Evolutionary conservation across 371 early-diverging fungal species (phyloP).

Genomic region (Saksenaea vasiformis): DNA sequence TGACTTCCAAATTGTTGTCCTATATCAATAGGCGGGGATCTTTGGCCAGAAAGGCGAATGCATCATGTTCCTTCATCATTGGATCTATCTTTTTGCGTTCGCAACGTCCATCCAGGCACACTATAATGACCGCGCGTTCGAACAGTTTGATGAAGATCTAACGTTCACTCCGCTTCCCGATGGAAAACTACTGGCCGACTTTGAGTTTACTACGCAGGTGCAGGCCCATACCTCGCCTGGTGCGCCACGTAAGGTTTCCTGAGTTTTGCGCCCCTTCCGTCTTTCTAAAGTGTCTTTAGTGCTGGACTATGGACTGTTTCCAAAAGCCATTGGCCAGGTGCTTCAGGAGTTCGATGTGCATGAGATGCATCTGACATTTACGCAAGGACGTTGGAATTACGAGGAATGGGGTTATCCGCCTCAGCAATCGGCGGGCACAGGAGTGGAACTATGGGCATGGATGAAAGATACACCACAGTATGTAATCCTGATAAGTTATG

Average conservation of each 20-base stretch:
- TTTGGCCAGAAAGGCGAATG: neutral
- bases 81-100: neutral
- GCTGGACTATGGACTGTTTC: constrained; percentile 75
- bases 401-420: constrained; percentile 77
- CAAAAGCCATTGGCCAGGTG: constrained; percentile 86
- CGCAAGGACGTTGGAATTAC: constrained; percentile 69
- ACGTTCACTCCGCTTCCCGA: constrained; percentile 66
- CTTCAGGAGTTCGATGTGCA: constrained; percentile 50
- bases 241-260: constrained; percentile 20
- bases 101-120: neutral
- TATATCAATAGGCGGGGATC: too few species aligned
- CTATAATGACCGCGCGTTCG: constrained; percentile 10
- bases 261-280: neutral
- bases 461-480: constrained; percentile 57
- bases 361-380: constrained; percentile 80
- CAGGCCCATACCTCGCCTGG: constrained; percentile 30
- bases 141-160: constrained; percentile 65
- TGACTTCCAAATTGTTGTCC: too few species aligned
- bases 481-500: neutral
- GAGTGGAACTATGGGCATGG: constrained; percentile 85
- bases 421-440: constrained; percentile 64
- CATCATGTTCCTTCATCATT: neutral
- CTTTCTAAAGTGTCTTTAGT: constrained; percentile 33
- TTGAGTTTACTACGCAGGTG: constrained; percentile 66
- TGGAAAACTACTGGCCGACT: constrained; percentile 80